Evolutionary conservation across 768 basidiomycete species (phyloP).

Genomic region (Hygrophorus russula): DNA sequence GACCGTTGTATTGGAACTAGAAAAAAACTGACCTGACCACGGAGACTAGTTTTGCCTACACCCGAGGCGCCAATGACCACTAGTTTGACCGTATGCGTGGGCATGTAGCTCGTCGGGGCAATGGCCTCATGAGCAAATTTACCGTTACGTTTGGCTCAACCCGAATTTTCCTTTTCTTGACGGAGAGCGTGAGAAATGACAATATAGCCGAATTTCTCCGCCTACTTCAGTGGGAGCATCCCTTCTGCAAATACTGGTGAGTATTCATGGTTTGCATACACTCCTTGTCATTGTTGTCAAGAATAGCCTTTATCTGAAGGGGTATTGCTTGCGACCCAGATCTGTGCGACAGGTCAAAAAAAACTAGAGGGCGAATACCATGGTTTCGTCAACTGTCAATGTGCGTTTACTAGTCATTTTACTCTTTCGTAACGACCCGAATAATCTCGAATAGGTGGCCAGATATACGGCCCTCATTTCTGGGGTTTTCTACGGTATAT

Average conservation of each 20-base stretch:
- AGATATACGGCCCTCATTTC: conserved; percentile 85
- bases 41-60: conserved; percentile 76
- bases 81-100: conserved; percentile 68
- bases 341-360: neutral
- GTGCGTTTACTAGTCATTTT: conserved; percentile 29
- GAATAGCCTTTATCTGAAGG: neutral
- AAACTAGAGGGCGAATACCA: conserved; percentile 14
- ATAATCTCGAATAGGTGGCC: conserved; percentile 53
- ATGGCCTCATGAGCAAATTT: no score
- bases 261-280: no score
- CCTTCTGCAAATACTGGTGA: no score
- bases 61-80: conserved; percentile 75
- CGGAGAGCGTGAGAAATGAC: no score
- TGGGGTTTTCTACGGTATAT: conserved; percentile 86
- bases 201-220: no score
- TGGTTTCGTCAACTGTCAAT: conserved; percentile 71
- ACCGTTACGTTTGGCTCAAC: no score
- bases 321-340: neutral
- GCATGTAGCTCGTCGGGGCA: no score
- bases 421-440: no score
- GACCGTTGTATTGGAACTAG: neutral
- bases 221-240: no score
- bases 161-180: no score
- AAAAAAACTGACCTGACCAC: conserved; percentile 44
- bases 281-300: no score